Base-by-base conservation (phyloP, 1,284 basidiomycete genomes). In the Trametes hirsuta region DNA sequence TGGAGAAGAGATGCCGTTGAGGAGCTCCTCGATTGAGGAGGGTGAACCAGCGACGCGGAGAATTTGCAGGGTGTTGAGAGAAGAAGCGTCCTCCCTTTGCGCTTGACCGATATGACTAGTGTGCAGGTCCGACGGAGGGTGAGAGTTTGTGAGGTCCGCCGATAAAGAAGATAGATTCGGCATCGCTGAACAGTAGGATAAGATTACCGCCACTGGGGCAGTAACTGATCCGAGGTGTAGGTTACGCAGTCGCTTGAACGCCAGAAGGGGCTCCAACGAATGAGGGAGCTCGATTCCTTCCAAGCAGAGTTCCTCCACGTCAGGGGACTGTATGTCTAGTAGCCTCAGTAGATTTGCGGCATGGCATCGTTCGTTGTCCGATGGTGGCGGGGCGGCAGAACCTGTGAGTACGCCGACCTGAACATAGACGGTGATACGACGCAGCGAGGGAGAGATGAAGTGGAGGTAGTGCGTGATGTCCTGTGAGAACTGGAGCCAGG, bases 401-500 rank as follows among this genome's bases (percentile, higher is more conserved):
- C 25, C 12, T 18, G 44, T 48, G 41, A 14, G n/a, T 10, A 14
- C 18, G 24, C 5, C 47, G 9, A 39, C 48, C 40, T 62, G 57
- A 36, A 60, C 58, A 46, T 65, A 62, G 18, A 65, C 41, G 9
- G 58, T 62, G 21, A 65, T 35, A 4, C 55, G 58, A 11, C 56
- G 54, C 4, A 65, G 44, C 4, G 61, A 58, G 3, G 46, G 58
- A 8, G 58, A 58, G 12, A 62, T n/a, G 53, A 65, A 65, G 37
- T 56, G 61, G 3, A 61, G 52, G 24, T 56, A 62, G 22, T 58
- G 55, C 12, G 55, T 46, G 37, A 53, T 22, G 40, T 59, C 51
- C 15, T 47, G 49, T 4, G 58, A 58, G 24, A 53, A 65, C 40
- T 65, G 64, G 14, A 62, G 47, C 64, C 64, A 65, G 4, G 58